Base-by-base conservation (phyloP, 306 rosid species). In the Malus fusca region DNA sequence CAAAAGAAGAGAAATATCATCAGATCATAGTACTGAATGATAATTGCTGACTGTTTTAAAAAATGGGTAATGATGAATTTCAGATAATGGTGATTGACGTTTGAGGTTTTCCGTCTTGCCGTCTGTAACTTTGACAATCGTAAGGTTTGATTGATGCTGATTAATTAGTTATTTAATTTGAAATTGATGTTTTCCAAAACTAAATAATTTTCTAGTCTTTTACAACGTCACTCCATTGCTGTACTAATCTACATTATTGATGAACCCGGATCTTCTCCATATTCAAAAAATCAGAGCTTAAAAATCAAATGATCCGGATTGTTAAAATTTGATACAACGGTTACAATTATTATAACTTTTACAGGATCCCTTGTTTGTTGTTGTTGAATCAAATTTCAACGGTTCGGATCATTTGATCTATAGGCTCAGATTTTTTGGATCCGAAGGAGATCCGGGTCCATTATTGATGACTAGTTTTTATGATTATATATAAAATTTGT, bases 1-100 rank as follows among this genome's bases (percentile, higher is more conserved):
- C 8, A 33, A 5, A 1, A 4, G 0, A 6, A 0, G 0, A 33
- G 0, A 0, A 33, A 5, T 33, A 33, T 0, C 2, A 33, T 0
- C 0, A 33, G 1, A 33, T 5, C 1, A 3, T 33, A 1, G 0
- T 33, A 33, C 0, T 33, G 37, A 33, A 4, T 33, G 0, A 0
- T 8, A 33, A 33, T 33, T 33, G 2, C 8, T 46, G 5, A 13
- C 19, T 46, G 53, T 8, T 11, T 12, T 2, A 13, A 46, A 26
- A 26, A 26, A 26, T 26, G 26, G 26, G 26, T 46, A 46, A 46
- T 46, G 18, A 46, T 46, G 17, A 46, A 46, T 46, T 46, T 46
- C 53, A 3, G 53, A 46, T 46, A 46, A 46, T 46, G 55, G 18
- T 22, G 3, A 14, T 22, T 59, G 55, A 56, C 17, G 67, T 30